Evolutionary conservation across 495 filamentous ascomycete genomes (phyloP).

Genomic region (Penicillium salamii): DNA sequence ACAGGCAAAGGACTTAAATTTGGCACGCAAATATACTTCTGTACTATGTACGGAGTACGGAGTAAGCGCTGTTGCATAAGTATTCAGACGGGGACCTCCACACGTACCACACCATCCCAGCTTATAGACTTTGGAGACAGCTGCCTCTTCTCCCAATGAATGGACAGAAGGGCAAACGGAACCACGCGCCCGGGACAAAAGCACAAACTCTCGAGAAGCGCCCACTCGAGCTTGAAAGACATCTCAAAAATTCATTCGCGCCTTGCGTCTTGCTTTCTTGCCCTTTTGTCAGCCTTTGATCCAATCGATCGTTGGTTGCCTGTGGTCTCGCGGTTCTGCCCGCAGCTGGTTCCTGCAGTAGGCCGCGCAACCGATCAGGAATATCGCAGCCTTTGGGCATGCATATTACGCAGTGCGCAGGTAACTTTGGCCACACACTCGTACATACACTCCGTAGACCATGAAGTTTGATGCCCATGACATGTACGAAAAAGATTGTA

Average conservation of each 20-base stretch:
- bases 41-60: too few species aligned
- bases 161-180: constrained; percentile 3
- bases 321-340: constrained; percentile 17
- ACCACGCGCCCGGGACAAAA: constrained; percentile 7
- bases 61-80: not conserved
- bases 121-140: not conserved
- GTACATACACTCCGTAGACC: not conserved
- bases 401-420: not conserved
- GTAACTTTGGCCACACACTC: not conserved
- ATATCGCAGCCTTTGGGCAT: constrained; percentile 7
- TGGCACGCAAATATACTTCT: constrained; percentile 1
- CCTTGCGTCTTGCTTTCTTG: constrained; percentile 6
- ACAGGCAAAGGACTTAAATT: not conserved
- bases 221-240: constrained; percentile 6
- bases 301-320: not conserved
- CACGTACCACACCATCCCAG: not conserved
- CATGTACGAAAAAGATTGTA: constrained; percentile 4
- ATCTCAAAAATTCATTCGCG: constrained; percentile 2
- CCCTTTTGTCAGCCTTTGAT: not conserved
- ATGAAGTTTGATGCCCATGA: constrained; percentile 6
- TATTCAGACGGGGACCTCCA: not conserved
- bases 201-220: not conserved
- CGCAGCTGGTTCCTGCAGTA: constrained; percentile 46
- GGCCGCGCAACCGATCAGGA: constrained; percentile 24
- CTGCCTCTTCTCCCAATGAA: not conserved